Evolutionary conservation across 2,329 filamentous ascomycete genomes (phyloP).

Genomic region (Atkinsonella texensis): DNA sequence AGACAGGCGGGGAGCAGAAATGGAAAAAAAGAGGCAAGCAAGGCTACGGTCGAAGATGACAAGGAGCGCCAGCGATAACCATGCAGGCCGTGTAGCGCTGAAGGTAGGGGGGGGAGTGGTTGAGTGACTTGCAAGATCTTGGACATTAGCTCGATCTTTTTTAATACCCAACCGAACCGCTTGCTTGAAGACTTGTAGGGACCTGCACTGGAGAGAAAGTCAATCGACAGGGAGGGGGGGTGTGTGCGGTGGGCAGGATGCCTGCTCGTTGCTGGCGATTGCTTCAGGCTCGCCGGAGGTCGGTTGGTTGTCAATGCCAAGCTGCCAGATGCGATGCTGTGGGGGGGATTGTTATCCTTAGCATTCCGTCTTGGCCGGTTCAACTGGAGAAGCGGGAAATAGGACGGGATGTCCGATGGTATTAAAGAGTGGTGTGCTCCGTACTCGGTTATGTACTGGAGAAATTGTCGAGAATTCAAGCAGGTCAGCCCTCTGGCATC

Average conservation of each 20-base stretch:
- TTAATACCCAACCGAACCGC: not conserved
- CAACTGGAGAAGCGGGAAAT: not conserved
- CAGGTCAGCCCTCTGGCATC: not conserved
- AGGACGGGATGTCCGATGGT: not conserved
- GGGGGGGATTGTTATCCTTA: not conserved
- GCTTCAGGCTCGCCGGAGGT: not conserved
- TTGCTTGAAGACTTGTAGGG: not conserved
- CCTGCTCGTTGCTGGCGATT: not conserved
- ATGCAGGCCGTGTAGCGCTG: conserved; percentile 1
- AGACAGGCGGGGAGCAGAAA: not conserved
- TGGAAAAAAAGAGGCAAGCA: not conserved
- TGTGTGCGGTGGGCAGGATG: not conserved
- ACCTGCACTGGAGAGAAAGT: not conserved
- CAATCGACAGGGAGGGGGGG: conserved; percentile 1
- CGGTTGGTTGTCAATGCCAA: not conserved
- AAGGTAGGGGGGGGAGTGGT: not conserved
- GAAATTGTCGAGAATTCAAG: not conserved
- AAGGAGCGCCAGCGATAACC: not conserved
- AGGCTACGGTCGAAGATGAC: not conserved
- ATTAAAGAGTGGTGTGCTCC: too few species aligned
- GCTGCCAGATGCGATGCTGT: too few species aligned
- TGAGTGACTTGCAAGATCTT: conserved; percentile 6
- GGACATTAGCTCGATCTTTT: conserved; percentile 10
- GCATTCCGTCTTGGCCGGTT: not conserved
- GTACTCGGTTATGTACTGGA: not conserved